Evolutionary conservation across 257 asterid species (phyloP).

Genomic region (Solanum verrucosum): DNA sequence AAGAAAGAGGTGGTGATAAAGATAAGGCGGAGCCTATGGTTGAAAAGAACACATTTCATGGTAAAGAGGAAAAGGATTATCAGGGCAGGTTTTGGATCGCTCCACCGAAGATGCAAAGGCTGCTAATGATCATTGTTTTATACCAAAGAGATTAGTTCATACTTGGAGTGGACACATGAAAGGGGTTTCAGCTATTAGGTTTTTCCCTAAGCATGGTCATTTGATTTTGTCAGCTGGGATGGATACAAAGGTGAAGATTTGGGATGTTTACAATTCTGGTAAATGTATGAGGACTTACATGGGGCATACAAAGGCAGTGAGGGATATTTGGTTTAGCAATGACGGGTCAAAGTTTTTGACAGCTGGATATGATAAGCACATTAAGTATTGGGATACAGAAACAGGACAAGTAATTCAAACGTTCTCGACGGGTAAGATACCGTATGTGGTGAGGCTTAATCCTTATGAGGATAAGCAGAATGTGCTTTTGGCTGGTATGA

Average conservation of each 20-base stretch:
- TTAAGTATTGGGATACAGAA: constrained; percentile 98
- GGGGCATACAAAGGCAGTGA: constrained; percentile 91
- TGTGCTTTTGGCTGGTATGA: constrained; percentile 88
- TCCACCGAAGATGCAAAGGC: constrained; percentile 93
- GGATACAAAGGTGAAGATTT: constrained; percentile 93
- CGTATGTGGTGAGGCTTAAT: constrained; percentile 86
- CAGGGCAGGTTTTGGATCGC: constrained; percentile 98
- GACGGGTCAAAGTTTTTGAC: constrained; percentile 87
- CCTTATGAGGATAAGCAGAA: constrained; percentile 99
- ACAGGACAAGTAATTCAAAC: constrained; percentile 94
- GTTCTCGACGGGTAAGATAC: constrained; percentile 79
- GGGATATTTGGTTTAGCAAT: constrained; percentile 83
- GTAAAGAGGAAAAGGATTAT: constrained; percentile 87
- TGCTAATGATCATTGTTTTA: constrained; percentile 85
- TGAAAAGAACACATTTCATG: constrained; percentile 85
- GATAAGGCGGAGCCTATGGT: constrained; percentile 41
- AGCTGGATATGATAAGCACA: constrained; percentile 88
- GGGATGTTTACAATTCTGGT: constrained; percentile 88
- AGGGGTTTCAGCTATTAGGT: constrained; percentile 92
- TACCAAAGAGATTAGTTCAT: constrained; percentile 90
- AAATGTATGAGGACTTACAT: constrained; percentile 96
- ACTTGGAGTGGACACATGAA: constrained; percentile 96
- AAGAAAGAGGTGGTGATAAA: constrained; percentile 67
- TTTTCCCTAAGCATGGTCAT: constrained; percentile 89
- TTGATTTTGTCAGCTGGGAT: constrained; percentile 90